Conservation (phyloP, 768 basidiomycete species). For the Lentinus tigrinus region DNA sequence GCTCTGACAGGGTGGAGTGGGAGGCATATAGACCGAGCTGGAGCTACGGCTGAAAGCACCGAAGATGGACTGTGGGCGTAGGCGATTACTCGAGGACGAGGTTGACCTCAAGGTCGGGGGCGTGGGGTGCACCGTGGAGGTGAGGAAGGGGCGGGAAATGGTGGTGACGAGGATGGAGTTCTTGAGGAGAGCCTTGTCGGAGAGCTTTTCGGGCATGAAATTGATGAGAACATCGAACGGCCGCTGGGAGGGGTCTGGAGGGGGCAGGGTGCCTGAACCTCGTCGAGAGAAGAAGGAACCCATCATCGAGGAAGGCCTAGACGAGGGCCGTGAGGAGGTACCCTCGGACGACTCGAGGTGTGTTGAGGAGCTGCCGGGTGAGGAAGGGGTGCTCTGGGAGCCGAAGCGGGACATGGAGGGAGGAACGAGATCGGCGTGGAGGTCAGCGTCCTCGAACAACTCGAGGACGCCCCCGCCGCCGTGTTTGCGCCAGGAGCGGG, state of each 20-base stretch:
- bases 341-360: slow-evolving; percentile 13
- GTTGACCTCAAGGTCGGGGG: neutral
- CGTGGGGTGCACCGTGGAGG: slow-evolving; percentile 12
- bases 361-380: slow-evolving; percentile 20
- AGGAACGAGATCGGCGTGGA: slow-evolving; percentile 23
- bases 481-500: slow-evolving; percentile 35
- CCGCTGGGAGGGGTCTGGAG: slow-evolving; percentile 32
- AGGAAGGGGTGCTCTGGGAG: slow-evolving; percentile 22
- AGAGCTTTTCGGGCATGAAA: slow-evolving; percentile 31
- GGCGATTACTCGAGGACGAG: slow-evolving; percentile 7
- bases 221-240: slow-evolving; percentile 40
- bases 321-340: neutral
- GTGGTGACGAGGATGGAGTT: slow-evolving; percentile 41
- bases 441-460: slow-evolving; percentile 25
- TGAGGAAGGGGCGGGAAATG: slow-evolving; percentile 36
- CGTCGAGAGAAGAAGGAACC: slow-evolving; percentile 6
- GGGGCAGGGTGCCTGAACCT: slow-evolving; percentile 18
- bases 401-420: slow-evolving; percentile 23
- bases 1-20: slow-evolving; percentile 8
- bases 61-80: slow-evolving; percentile 11
- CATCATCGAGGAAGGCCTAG: slow-evolving; percentile 2
- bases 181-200: slow-evolving; percentile 36
- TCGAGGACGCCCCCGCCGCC: slow-evolving; percentile 29
- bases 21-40: slow-evolving; percentile 12
- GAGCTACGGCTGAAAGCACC: slow-evolving; percentile 11